Evolutionary conservation across 225 moss, liverwort and hornwort species (phyloP), one percentile per base, ranked within the genome.

Genomic region (Polytrichum commune): DNA sequence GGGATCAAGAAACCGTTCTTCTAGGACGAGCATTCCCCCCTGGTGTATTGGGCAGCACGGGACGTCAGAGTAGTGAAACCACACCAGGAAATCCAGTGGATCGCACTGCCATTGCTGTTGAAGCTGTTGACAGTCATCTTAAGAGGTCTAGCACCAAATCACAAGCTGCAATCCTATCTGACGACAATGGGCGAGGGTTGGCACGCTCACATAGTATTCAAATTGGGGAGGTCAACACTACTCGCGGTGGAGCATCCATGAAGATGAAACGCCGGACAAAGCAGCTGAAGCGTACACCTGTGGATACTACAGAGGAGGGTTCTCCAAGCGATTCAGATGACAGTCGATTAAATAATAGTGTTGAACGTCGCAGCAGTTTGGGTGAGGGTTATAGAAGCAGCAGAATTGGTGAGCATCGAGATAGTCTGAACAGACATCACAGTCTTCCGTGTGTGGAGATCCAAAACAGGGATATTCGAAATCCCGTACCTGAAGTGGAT

Each of bases 51-150:
- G 83, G 81, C 85, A 81, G 88, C 32, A 64, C 79, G 57, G 82
- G 84, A 19, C 83, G 82, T 68, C 74, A 83, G 56, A 80, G 26
- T 73, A 83, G 62, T 73, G 84, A 82, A 54, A 70, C 84, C 27
- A 56, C 72, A 74, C 54, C 79, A 64, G 79, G 73, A 60, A 83
- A 88, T 81, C 89, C 90, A 53, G 93, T 96, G 58, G 93, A 96
- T 70, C 86, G 81, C 72, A 96, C 96, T 26, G 96, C 96, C 63
- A 35, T 56, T 58, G 85, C 91, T 73, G 79, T 96, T 73, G 85
- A 90, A 57, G 78, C 79, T 53, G 88, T 96, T 5, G 93, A 96
- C 74, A 85, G 74, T 55, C 96, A 96, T 73, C 82, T 96, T 71
- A 96, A 89, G 78, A 82, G 84, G 72, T 84, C 60, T 32, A 80